Evolutionary conservation across 352 stramenopile species (phyloP), one percentile per base, ranked within the genome.

Genomic region (Blastocystis sp.): DNA sequence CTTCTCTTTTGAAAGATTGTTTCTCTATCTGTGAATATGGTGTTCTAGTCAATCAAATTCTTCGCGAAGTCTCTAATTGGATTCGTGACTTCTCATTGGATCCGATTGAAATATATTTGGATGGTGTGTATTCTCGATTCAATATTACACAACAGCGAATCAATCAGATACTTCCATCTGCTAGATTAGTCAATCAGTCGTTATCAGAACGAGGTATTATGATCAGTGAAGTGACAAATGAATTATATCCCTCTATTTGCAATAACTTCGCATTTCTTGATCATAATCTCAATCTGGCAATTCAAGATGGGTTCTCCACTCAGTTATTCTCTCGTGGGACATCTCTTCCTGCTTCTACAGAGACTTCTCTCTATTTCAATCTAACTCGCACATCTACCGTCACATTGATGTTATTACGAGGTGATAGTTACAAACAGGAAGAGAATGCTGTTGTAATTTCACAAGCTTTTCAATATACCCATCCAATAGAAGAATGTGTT

Each of bases 221-320:
- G 9, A 46, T 46, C 39, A 46, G 3, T 7, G n/a, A 83, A 42
- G 0, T 14, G 46, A 12, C 43, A 14, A 43, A 65, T 83, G 0
- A 19, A 52, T 32, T 52, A 7, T 35, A 29, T 21, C 49, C 49
- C 4, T 51, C 71, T 67, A 43, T 83, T 4, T 83, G 71, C 39
- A 83, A 83, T 43, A 16, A 83, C 27, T 83, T 52, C 39, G 11
- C 46, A 16, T 83, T 83, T 63, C 27, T 83, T 3, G 71, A 83
- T 43, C 71, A 83, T 43, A 52, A 27, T 11, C 29, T 83, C 32
- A 52, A 32, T 29, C 3, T 83, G 9, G 71, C 71, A 2, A 66
- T 83, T 51, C 71, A 83, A 43, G 71, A 83, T 29, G 71, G 71
- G 29, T 83, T 83, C 29, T 51, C 71, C 1, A 32, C 46, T n/a